Conservation (phyloP, 2,329 filamentous ascomycete species). For the Macrophomina phaseolina region DNA sequence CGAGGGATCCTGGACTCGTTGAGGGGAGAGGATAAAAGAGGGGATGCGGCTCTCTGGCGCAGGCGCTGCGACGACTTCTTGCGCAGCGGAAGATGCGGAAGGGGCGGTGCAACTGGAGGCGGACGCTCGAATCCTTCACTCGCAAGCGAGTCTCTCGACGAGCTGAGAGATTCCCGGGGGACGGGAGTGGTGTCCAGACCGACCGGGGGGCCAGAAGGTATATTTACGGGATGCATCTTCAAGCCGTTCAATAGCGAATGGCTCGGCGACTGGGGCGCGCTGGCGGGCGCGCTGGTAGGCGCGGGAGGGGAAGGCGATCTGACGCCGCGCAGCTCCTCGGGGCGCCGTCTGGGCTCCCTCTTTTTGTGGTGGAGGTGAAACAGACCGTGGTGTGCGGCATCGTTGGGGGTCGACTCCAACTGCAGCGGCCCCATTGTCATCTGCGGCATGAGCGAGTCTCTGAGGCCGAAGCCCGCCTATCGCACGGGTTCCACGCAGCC, state of each 20-base stretch:
- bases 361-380: constrained; percentile 23
- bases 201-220: constrained; percentile 18
- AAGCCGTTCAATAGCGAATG: constrained; percentile 24
- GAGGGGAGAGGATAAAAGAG: constrained; percentile 20
- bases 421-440: constrained; percentile 25
- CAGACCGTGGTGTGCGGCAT: constrained; percentile 13
- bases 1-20: constrained; percentile 25
- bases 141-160: constrained; percentile 23
- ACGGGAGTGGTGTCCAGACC: constrained; percentile 1
- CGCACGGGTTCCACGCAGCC: constrained; percentile 18
- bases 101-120: constrained; percentile 31
- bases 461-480: constrained; percentile 22
- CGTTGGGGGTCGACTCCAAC: constrained; percentile 7
- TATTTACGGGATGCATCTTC: constrained; percentile 25
- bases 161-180: constrained; percentile 19
- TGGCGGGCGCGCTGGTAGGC: constrained; percentile 24
- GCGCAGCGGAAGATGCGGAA: constrained; percentile 45
- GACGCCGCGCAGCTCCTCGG: constrained; percentile 17
- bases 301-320: constrained; percentile 10
- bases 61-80: constrained; percentile 43
- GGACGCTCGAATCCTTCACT: constrained; percentile 24
- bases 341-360: constrained; percentile 21
- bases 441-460: constrained; percentile 23
- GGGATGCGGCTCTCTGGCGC: constrained; percentile 29
- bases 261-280: constrained; percentile 26